Evolutionary conservation across 768 basidiomycete species (phyloP), one percentile per base, ranked within the genome.

Genomic region (Naganishia onofrii): DNA sequence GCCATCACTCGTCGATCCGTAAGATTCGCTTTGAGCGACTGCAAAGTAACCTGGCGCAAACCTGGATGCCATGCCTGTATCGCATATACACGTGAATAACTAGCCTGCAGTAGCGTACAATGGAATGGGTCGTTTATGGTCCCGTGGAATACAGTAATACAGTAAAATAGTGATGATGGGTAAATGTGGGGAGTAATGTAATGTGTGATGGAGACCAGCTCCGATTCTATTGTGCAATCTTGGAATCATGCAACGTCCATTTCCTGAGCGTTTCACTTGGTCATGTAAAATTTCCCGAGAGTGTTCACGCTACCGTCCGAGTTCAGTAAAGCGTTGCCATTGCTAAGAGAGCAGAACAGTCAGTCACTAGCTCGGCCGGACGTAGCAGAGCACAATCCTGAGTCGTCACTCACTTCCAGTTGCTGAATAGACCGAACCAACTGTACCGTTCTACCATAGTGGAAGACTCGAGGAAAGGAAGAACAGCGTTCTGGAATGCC

Each of bases 361-460:
- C 19, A 56, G 21, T 51, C 21, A 23, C 3, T 7, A 23, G 9
- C 2, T 53, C 5, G 31, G 6, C 17, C 44, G 34, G 21, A 28
- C 5, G 3, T 3, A 0, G 32, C 15, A 28, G 8, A 44, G 10
- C 48, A 51, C 46, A 2, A 13, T 34, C 65, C 2, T 1, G 8
- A 5, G n/a, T 51, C 6, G n/a, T n/a, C 17, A 53, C 46, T 51
- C 34, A 52, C 52, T 32, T 54, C 65, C 65, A 54, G 19, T 64
- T 56, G 51, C 15, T 70, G 60, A 76, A 73, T 10, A 75, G 73
- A 31, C 78, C 78, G 60, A 77, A 79, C 73, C 74, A 79, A 21
- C 74, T 60, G 74, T 75, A 77, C 36, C 76, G 46, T 52, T 74
- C 70, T 2, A 79, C 76, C 34, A 32, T 54, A 10, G 48, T 46